These are phyloP conservation scores for Parafenestella ontariensis DNA, from an alignment of 2,329 filamentous ascomycete species.

Conservation along the genomic window DNA sequence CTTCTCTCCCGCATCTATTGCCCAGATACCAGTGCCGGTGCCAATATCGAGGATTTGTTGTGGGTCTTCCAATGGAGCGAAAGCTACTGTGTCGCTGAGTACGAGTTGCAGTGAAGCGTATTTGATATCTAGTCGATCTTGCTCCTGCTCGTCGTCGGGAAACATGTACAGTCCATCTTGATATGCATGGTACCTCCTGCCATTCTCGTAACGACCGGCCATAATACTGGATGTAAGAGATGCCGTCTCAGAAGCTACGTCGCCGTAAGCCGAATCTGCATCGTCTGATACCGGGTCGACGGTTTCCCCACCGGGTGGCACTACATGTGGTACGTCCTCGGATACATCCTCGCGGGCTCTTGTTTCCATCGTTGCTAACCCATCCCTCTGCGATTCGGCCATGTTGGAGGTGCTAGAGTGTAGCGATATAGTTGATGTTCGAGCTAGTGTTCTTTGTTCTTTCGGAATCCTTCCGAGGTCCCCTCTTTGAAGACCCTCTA, in stretches of 20 bases:
- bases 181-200: constrained; percentile 33
- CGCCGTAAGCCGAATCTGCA: constrained; percentile 30
- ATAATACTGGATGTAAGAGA: constrained; percentile 36
- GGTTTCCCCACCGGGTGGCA: neutral
- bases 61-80: constrained; percentile 36
- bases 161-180: constrained; percentile 30
- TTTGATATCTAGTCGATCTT: constrained; percentile 31
- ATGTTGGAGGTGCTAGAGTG: neutral
- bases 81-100: constrained; percentile 35
- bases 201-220: constrained; percentile 39
- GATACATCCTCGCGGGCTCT: neutral
- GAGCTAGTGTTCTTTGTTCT: neutral
- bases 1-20: constrained; percentile 41
- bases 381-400: neutral
- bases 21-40: constrained; percentile 45
- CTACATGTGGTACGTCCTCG: neutral
- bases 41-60: constrained; percentile 40
- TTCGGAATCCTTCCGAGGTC: neutral
- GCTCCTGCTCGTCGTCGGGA: constrained; percentile 35
- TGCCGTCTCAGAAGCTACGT: constrained; percentile 32
- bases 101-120: constrained; percentile 33
- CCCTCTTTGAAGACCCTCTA: neutral
- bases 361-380: neutral
- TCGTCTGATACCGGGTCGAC: constrained; percentile 8
- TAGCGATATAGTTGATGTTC: neutral